Evolutionary conservation across 2,329 filamentous ascomycete species (phyloP).

Genomic region (Aspergillus cejpii): DNA sequence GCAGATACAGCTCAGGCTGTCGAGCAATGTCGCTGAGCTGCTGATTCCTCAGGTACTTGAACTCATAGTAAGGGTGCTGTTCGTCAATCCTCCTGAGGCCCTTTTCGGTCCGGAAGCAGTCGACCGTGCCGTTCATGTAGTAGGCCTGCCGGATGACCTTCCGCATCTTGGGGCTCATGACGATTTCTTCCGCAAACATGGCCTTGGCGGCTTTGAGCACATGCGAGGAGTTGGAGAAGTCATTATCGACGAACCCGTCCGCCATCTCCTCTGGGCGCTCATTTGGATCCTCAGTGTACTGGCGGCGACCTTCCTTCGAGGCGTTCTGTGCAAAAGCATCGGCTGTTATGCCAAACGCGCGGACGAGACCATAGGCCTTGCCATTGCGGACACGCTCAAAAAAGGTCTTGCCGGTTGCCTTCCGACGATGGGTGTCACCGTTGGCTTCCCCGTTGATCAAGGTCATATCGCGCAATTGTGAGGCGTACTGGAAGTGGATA

Average conservation of each 20-base stretch:
- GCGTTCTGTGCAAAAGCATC: slow-evolving; percentile 85
- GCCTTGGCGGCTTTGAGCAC: slow-evolving; percentile 73
- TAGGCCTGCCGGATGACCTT: slow-evolving; percentile 77
- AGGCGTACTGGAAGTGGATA: slow-evolving; percentile 84
- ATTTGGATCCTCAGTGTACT: slow-evolving; percentile 76
- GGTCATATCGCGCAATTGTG: slow-evolving; percentile 73
- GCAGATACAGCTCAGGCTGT: slow-evolving; percentile 82
- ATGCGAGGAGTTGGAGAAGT: slow-evolving; percentile 67
- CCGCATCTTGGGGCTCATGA: slow-evolving; percentile 79
- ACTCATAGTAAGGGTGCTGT: slow-evolving; percentile 91
- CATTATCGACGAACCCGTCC: slow-evolving; percentile 64
- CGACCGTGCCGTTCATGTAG: slow-evolving; percentile 76
- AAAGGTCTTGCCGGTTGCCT: slow-evolving; percentile 71
- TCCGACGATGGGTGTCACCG: slow-evolving; percentile 65
- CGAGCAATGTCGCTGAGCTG: slow-evolving; percentile 73
- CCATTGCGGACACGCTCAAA: slow-evolving; percentile 79
- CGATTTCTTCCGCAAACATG: slow-evolving; percentile 87
- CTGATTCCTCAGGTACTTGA: slow-evolving; percentile 92
- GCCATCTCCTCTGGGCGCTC: slow-evolving; percentile 80
- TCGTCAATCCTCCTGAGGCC: slow-evolving; percentile 90
- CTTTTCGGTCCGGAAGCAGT: slow-evolving; percentile 88
- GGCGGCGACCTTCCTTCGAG: slow-evolving; percentile 67
- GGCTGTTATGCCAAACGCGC: slow-evolving; percentile 81
- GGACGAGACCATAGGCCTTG: slow-evolving; percentile 73
- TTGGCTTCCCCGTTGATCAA: slow-evolving; percentile 54